Evolutionary conservation across 306 rosid species (phyloP).

Genomic region (Malus orientalis): DNA sequence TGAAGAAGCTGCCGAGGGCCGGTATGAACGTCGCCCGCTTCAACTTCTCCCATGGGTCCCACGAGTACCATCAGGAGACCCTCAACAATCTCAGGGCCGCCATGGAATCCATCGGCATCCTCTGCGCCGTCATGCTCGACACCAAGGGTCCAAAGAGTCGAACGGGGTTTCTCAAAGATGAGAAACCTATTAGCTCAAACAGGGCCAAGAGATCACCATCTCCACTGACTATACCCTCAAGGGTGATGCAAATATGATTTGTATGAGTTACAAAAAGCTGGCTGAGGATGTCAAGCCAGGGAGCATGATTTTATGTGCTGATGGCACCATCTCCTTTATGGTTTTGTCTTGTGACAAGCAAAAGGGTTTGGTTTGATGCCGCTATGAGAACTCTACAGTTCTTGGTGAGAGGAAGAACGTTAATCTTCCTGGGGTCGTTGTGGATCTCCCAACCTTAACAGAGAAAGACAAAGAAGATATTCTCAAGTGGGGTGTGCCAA

Average conservation of each 20-base stretch:
- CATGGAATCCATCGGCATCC: slow-evolving; percentile 87
- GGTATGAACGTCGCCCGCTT: slow-evolving; percentile 99
- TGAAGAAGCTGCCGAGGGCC: slow-evolving; percentile 77
- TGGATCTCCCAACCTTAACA: slow-evolving; percentile 81
- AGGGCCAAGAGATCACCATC: slow-evolving; percentile 70
- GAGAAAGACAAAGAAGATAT: slow-evolving; percentile 36
- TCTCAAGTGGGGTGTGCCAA: slow-evolving; percentile 81
- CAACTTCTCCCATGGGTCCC: slow-evolving; percentile 97
- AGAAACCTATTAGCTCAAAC: slow-evolving; percentile 71
- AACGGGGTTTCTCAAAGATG: slow-evolving; percentile 89
- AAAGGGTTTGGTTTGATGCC: slow-evolving; percentile 61
- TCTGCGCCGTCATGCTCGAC: slow-evolving; percentile 98
- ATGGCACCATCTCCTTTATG: slow-evolving; percentile 80
- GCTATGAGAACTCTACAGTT: slow-evolving; percentile 85
- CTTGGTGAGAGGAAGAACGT: slow-evolving; percentile 98
- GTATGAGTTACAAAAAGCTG: slow-evolving; percentile 96
- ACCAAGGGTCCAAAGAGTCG: slow-evolving; percentile 99
- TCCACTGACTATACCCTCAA: slow-evolving; percentile 79
- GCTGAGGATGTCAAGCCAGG: slow-evolving; percentile 87
- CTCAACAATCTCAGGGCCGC: slow-evolving; percentile 70
- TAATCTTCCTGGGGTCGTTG: slow-evolving; percentile 85
- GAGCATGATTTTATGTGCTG: slow-evolving; percentile 79
- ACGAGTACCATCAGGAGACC: slow-evolving; percentile 90
- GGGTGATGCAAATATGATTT: slow-evolving; percentile 75
- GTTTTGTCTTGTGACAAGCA: slow-evolving; percentile 65